Percentiles rank a stretch among this genome's conserved stretches.
These are phyloP conservation scores for Scedosporium minutisporum DNA, from an alignment of 2,329 filamentous ascomycete species.

Conservation along the genomic window DNA sequence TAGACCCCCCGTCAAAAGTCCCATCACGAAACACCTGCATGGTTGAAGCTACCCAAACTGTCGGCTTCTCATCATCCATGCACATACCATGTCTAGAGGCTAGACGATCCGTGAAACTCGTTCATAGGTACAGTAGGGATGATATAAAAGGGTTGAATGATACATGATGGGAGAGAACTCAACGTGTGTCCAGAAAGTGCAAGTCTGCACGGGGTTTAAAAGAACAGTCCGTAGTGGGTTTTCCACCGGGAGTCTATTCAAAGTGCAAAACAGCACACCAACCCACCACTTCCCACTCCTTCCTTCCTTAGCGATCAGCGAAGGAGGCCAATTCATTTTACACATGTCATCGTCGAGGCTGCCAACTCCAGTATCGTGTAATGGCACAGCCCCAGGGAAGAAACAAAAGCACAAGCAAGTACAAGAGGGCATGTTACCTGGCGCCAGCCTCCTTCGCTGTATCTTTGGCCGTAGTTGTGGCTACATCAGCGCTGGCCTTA, in stretches of 20 bases:
- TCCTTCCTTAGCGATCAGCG: background rate
- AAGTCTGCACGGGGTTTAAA: background rate
- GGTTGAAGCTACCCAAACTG: background rate
- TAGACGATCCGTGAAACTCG: background rate
- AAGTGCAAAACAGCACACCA: background rate
- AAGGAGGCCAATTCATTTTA: background rate
- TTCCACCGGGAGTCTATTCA: background rate
- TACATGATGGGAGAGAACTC: background rate
- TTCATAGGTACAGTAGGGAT: background rate
- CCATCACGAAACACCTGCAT: background rate
- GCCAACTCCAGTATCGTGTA: background rate
- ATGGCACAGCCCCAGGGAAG: background rate
- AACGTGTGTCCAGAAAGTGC: background rate
- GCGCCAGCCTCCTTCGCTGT: background rate
- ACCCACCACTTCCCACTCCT: too few relatives aligned
- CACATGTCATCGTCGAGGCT: background rate
- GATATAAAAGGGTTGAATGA: background rate
- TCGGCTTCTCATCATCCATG: background rate
- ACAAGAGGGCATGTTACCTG: background rate
- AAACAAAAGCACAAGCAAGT: too few relatives aligned
- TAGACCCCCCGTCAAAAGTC: background rate
- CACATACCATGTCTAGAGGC: background rate
- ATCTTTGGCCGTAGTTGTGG: background rate
- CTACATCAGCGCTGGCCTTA: background rate
- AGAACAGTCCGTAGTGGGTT: background rate